Base-by-base conservation (phyloP, 2,329 filamentous ascomycete genomes). In the Sclerotinia borealis region DNA sequence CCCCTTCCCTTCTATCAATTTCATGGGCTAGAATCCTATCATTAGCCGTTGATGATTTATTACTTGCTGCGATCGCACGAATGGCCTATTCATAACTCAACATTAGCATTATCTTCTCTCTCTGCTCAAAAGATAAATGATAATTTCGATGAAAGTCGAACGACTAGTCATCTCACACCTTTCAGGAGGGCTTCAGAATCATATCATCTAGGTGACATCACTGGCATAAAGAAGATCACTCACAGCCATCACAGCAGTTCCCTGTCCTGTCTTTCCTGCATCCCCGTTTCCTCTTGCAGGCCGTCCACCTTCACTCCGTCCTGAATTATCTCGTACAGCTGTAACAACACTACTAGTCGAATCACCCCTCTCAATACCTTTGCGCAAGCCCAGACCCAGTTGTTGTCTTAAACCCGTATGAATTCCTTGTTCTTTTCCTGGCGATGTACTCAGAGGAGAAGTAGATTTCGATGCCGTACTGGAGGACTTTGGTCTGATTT, bases 281-380 rank as follows among this genome's bases (percentile, higher is more conserved):
- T 65, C 68, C 27, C 65, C 68, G 36, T 60, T 52, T 1, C n/a
- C n/a, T 19, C 54, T 43, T 13, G 15, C 39, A 0, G 34, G 34
- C 15, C 41, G 22, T 7, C 60, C 51, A 3, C 13, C 10, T 1
- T 56, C 60, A 25, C 60, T 62, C 11, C 34, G 22, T 13, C 65
- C 62, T n/a, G 69, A 72, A 56, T 68, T 69, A 41, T 68, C 64
- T 34, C 68, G 63, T 11, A 72, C 54, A 13, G 68, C 70, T 2
- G 71, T 72, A 4, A 73, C 52, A 11, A 68, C 54, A 47, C 71
- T 72, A 45, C 69, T 70, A 9, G 48, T 65, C 7, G 71, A 72
- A 43, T 68, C 64, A 9, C 63, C 66, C 36, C 71, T 63, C 31
- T 56, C 65, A 9, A 68, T 27, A 4, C 22, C 17, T 25, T n/a